Evolutionary conservation across 2,329 filamentous ascomycete species (phyloP).

Genomic region (Ophiostoma sp.): DNA sequence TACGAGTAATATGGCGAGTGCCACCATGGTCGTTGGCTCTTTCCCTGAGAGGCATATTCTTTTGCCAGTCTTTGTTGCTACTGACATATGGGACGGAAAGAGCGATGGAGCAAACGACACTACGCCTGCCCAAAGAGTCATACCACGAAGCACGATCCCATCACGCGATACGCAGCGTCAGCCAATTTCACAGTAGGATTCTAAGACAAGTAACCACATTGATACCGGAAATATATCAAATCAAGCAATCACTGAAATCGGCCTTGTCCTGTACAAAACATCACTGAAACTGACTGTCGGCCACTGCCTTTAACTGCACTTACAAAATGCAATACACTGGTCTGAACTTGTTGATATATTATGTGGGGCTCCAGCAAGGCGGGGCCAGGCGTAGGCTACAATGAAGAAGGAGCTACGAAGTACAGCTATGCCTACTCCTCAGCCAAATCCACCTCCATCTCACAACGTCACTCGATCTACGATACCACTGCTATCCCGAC

Average conservation of each 20-base stretch:
- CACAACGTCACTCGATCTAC: not conserved
- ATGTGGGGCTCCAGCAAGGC: not conserved
- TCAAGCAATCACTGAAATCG: too few relatives aligned
- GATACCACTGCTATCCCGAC: not conserved
- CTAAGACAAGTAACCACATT: too few relatives aligned
- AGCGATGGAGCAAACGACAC: not conserved
- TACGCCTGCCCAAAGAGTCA: slow-evolving; percentile 1
- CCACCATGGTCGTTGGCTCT: not conserved
- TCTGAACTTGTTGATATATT: not conserved
- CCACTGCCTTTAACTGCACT: too few relatives aligned
- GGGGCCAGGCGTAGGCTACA: not conserved
- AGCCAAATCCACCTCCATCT: not conserved
- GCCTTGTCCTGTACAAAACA: too few relatives aligned
- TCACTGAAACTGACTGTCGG: too few relatives aligned
- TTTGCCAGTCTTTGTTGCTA: not conserved
- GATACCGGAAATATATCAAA: too few relatives aligned
- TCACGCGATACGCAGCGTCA: not conserved
- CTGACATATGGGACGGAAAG: not conserved
- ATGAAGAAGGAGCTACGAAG: not conserved
- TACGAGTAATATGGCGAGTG: not conserved
- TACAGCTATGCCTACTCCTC: slow-evolving; percentile 3
- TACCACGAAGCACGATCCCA: not conserved
- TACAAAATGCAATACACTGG: too few relatives aligned
- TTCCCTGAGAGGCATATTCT: not conserved
- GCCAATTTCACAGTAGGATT: too few relatives aligned